Conservation (phyloP, 306 rosid species). For the Ziziphus jujuba region DNA sequence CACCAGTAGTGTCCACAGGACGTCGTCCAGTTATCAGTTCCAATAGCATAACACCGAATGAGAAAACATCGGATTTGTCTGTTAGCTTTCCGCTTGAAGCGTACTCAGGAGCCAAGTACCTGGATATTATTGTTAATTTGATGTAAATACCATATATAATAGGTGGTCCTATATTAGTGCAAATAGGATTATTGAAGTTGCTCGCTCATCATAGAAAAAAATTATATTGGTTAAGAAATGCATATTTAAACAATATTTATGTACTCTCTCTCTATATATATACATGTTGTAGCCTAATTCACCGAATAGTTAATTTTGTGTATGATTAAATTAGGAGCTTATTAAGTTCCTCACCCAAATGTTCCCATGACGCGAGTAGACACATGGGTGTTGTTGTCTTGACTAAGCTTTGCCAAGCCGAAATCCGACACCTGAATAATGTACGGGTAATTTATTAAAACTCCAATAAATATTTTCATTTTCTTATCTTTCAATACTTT, state of each 20-base stretch:
- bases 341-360: constrained; percentile 57
- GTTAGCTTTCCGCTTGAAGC: constrained; percentile 93
- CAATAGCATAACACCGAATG: constrained; percentile 74
- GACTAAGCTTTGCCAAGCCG: constrained; percentile 82
- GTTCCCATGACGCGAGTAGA: constrained; percentile 97
- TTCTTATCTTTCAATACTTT: too few relatives aligned
- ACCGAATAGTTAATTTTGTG: too few relatives aligned
- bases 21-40: constrained; percentile 71
- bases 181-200: too few relatives aligned
- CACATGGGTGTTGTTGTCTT: constrained; percentile 67
- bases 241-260: too few relatives aligned
- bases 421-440: constrained; percentile 79
- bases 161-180: too few relatives aligned
- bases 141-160: neutral
- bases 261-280: too few relatives aligned
- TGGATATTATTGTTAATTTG: constrained; percentile 17
- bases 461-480: neutral
- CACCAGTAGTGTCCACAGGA: constrained; percentile 44
- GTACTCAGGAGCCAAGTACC: constrained; percentile 93
- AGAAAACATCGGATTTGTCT: constrained; percentile 89
- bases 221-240: too few relatives aligned
- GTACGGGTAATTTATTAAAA: neutral
- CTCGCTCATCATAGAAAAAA: too few relatives aligned
- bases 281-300: too few relatives aligned
- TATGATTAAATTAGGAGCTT: too few relatives aligned